Evolutionary conservation across 2,329 filamentous ascomycete species (phyloP).

Genomic region (Paecilomyces dactylethromorphus): DNA sequence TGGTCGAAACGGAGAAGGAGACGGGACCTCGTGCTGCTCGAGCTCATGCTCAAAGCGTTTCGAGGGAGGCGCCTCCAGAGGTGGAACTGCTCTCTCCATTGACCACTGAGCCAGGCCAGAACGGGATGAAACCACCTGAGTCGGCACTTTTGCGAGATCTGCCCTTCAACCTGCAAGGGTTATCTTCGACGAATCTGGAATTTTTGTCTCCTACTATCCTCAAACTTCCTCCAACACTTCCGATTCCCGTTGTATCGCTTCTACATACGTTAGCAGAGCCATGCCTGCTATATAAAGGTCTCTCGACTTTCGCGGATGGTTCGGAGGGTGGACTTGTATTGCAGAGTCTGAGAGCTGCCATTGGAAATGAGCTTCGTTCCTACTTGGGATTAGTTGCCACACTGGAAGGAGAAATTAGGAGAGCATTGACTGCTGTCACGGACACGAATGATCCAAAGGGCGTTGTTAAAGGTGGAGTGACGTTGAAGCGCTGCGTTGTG

Average conservation of each 20-base stretch:
- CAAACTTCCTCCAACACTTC: conserved; percentile 70
- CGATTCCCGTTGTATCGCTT: conserved; percentile 76
- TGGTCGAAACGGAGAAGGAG: conserved; percentile 12
- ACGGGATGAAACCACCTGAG: conserved; percentile 57
- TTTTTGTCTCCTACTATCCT: conserved; percentile 66
- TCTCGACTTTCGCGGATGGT: conserved; percentile 76
- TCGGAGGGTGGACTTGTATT: conserved; percentile 77
- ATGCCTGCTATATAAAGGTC: conserved; percentile 77
- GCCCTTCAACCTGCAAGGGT: conserved; percentile 85
- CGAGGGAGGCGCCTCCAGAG: conserved; percentile 14
- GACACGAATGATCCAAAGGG: conserved; percentile 55
- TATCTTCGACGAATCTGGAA: conserved; percentile 77
- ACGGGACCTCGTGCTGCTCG: conserved; percentile 5
- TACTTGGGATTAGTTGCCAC: conserved; percentile 89
- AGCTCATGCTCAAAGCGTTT: conserved; percentile 10
- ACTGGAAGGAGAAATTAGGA: conserved; percentile 82
- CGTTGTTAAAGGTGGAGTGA: conserved; percentile 82
- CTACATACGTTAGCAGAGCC: conserved; percentile 88
- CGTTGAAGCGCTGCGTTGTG: conserved; percentile 87
- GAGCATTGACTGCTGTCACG: conserved; percentile 66
- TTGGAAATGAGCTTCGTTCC: conserved; percentile 75
- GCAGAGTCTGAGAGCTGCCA: conserved; percentile 84
- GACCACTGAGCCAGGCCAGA: conserved; percentile 27
- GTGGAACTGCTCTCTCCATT: conserved; percentile 9
- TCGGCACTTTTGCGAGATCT: conserved; percentile 67